Evolutionary conservation across 257 asterid genomes (phyloP).

Genomic region (Solanum virginianum): DNA sequence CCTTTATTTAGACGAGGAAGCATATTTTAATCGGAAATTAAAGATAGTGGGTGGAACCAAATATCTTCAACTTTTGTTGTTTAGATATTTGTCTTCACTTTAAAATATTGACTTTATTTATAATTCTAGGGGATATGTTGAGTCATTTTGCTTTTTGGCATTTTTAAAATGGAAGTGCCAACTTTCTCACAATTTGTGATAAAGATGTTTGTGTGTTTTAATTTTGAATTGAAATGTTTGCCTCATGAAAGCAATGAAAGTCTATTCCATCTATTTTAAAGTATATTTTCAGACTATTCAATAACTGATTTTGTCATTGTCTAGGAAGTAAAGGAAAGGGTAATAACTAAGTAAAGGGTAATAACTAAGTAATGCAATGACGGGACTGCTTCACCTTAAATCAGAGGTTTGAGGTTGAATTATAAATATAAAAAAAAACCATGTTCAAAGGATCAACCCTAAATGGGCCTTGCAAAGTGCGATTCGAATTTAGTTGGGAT

Average conservation of each 20-base stretch:
- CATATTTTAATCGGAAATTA: not conserved
- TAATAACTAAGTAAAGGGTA: too few species aligned
- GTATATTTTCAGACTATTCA: not conserved
- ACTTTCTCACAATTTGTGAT: not conserved
- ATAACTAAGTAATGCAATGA: too few species aligned
- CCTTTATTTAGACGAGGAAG: not conserved
- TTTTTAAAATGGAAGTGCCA: not conserved
- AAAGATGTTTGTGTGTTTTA: not conserved
- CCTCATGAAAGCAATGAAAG: not conserved
- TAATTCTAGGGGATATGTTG: not conserved
- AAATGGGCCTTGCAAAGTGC: too few species aligned
- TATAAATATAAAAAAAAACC: too few species aligned
- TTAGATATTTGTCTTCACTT: not conserved
- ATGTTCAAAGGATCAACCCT: too few species aligned
- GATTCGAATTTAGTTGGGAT: too few species aligned
- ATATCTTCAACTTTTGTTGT: not conserved
- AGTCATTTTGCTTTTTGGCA: not conserved
- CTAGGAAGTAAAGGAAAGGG: not conserved
- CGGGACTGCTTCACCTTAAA: too few species aligned
- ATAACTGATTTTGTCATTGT: not conserved
- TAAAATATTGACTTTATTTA: not conserved
- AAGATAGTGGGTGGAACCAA: not conserved
- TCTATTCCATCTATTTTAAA: not conserved
- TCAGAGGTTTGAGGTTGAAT: fast-evolving
- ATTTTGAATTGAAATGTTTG: not conserved